Conservation (phyloP, 1,284 basidiomycete species). For the Moniliella sp. region DNA sequence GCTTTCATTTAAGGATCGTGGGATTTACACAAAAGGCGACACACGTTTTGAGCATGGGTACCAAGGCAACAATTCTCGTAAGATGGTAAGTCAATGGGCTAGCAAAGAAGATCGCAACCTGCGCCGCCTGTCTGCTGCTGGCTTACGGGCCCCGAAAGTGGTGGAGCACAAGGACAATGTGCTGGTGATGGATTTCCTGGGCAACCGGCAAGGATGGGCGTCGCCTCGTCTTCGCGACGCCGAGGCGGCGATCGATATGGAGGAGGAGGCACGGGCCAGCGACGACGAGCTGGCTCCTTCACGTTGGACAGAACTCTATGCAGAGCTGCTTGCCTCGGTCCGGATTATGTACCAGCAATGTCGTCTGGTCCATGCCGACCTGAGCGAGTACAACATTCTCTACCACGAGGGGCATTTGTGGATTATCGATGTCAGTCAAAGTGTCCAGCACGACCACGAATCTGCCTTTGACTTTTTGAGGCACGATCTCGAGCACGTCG, state of each 20-base stretch:
- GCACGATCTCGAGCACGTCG: slow-evolving; percentile 71
- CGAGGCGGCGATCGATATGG: slow-evolving; percentile 14
- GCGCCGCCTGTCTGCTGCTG: slow-evolving; percentile 57
- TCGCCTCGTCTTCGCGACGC: slow-evolving; percentile 24
- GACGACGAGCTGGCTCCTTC: too few species aligned
- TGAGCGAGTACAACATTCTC: slow-evolving; percentile 93
- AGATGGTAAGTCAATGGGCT: slow-evolving; percentile 97
- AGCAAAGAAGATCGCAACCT: slow-evolving; percentile 97
- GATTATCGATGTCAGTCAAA: slow-evolving; percentile 95
- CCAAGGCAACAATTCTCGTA: slow-evolving; percentile 73
- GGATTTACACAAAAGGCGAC: slow-evolving; percentile 39
- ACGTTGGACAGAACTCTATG: slow-evolving; percentile 44
- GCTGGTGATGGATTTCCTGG: slow-evolving; percentile 82
- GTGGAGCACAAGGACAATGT: slow-evolving; percentile 89
- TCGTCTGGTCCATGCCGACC: slow-evolving; percentile 84
- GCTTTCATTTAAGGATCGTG: slow-evolving; percentile 87
- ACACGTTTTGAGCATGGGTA: slow-evolving; percentile 76
- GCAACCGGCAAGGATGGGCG: slow-evolving; percentile 35
- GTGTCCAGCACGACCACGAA: slow-evolving; percentile 93
- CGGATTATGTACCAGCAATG: slow-evolving; percentile 72
- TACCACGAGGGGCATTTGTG: slow-evolving; percentile 49
- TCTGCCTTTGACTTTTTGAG: slow-evolving; percentile 67
- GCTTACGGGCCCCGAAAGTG: slow-evolving; percentile 64
- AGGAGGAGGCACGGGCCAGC: slow-evolving; percentile 5
- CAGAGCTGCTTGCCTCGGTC: slow-evolving; percentile 56